Evolutionary conservation across 495 filamentous ascomycete genomes (phyloP).

Genomic region (Hypoxylon perforatum): DNA sequence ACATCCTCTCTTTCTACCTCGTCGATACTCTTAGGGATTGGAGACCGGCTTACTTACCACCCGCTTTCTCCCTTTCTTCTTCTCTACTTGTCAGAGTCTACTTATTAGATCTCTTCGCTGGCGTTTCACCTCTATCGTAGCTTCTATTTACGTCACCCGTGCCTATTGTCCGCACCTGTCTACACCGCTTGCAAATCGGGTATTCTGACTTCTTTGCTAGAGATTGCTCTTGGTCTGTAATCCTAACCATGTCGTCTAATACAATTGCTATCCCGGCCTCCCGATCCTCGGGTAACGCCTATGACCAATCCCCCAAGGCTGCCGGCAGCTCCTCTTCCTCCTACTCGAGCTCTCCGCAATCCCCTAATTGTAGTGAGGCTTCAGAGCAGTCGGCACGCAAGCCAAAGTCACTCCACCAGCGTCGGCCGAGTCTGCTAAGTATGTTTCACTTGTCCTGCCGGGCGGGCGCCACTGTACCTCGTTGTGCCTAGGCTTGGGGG

Average conservation of each 20-base stretch:
- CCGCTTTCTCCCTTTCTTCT: constrained; percentile 18
- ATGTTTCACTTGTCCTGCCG: constrained; percentile 37
- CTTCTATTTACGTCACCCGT: constrained; percentile 6
- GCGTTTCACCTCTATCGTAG: constrained; percentile 28
- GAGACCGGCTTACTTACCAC: background rate
- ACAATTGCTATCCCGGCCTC: constrained; percentile 64
- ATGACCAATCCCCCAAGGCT: constrained; percentile 51
- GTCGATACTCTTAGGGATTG: constrained; percentile 16
- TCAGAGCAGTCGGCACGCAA: constrained; percentile 52
- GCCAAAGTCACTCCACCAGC: constrained; percentile 57
- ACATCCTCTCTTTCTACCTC: constrained; percentile 16
- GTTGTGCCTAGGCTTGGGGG: background rate
- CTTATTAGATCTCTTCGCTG: constrained; percentile 11
- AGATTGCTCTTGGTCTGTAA: constrained; percentile 4
- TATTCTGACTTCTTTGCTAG: constrained; percentile 2
- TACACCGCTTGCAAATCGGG: constrained; percentile 24
- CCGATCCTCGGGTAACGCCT: constrained; percentile 49
- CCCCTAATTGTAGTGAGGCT: constrained; percentile 50
- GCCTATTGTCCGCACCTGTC: constrained; percentile 1
- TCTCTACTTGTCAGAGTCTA: constrained; percentile 15
- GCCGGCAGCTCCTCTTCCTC: constrained; percentile 62
- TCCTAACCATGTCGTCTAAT: constrained; percentile 54
- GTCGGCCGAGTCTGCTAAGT: constrained; percentile 67
- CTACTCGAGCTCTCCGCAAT: constrained; percentile 63
- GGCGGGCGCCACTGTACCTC: background rate